Conservation (phyloP, 495 filamentous ascomycete genomes). For the Aspergillus olivimuriae region DNA sequence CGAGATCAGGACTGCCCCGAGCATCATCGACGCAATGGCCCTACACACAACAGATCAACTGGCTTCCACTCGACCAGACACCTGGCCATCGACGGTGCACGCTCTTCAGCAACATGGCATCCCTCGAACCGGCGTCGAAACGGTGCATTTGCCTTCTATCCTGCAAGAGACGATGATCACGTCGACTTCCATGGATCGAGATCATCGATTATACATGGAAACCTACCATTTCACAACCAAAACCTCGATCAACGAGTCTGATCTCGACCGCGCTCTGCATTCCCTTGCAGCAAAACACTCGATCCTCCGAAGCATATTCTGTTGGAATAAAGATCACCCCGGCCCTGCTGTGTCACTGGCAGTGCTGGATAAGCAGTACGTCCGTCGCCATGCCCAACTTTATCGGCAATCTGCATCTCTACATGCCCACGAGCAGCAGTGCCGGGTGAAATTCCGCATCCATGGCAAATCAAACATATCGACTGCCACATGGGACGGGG, state of each 20-base stretch:
- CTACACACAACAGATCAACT: neutral
- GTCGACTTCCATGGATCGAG: neutral
- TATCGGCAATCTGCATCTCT: neutral
- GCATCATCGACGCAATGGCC: neutral
- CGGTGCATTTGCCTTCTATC: neutral
- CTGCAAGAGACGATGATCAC: conserved; percentile 6
- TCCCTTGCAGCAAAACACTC: neutral
- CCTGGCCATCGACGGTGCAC: neutral
- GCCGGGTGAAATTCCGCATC: neutral
- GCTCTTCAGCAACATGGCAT: neutral
- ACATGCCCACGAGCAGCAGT: neutral
- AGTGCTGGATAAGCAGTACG: neutral
- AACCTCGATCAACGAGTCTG: neutral
- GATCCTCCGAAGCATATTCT: neutral
- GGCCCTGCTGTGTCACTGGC: neutral
- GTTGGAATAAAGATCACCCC: neutral
- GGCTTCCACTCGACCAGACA: neutral
- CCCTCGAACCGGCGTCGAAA: neutral
- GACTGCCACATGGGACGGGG: neutral
- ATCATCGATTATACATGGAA: conserved; percentile 1
- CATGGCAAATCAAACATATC: neutral
- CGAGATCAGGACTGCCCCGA: no score
- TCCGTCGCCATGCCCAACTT: neutral
- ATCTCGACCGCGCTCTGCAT: neutral
- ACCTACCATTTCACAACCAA: neutral